Evolutionary conservation across 202 grass and related monocot species (phyloP), one percentile per base, ranked within the genome.

Genomic region (Bolboschoenoplectus hybrid): DNA sequence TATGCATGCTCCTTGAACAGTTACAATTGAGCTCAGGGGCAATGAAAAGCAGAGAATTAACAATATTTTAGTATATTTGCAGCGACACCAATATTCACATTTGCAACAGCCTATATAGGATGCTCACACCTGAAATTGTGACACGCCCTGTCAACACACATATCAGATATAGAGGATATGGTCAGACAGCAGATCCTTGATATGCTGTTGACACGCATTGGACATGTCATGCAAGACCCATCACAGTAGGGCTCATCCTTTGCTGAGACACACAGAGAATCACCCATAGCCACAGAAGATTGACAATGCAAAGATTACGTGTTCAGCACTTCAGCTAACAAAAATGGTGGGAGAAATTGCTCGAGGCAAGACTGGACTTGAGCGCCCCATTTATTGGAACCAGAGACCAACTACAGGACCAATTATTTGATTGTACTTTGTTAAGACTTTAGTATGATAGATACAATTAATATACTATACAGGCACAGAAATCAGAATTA

Each of bases 41-140:
- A 7, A 62, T 6, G 17, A 7, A 62, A 62, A 7, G n/a, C 19
- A 62, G 39, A 67, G 9, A 67, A 14, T 4, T 67, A 13, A 67
- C 64, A 67, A 38, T 67, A 13, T 67, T 67, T 39, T 67, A 67
- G 38, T 67, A 67, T 67, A 67, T 67, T 67, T 12, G 35, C 35
- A 67, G 39, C 39, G 64, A 13, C 34, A 39, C 34, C 26, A 67
- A 67, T 39, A 67, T 39, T 67, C 34, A 13, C 35, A 67, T 62
- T 62, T 62, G 17, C 17, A 20, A 26, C 26, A 26, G 26, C 26
- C 26, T 26, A 62, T 11, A 52, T 62, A n/a, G 58, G 17, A 62
- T 62, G 58, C 17, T 19, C 16, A 62, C 58, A 26, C n/a, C 58
- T 62, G 58, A 62, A 19, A 62, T 62, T 62, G 5, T 62, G 58